Base-by-base conservation (phyloP, 805 yeast species). In the Millerozyma acaciae region DNA sequence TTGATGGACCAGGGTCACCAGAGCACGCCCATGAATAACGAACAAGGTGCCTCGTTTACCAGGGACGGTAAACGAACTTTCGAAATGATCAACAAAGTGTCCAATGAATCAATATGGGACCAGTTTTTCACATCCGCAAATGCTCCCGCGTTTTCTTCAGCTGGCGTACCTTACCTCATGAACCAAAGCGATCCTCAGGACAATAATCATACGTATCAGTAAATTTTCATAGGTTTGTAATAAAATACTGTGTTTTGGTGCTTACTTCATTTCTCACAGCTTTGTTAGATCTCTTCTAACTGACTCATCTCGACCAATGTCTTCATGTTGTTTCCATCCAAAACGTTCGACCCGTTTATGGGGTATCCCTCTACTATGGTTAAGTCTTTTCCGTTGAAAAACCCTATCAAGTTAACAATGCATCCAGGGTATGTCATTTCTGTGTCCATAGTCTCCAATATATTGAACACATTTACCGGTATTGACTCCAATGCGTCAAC, bases 71-170 rank as follows among this genome's bases (percentile, higher is more conserved):
- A 68, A 39, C 61, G 66, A 32, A 70, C 79, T 14, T 76, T 68
- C 48, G 84, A 79, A 45, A 58, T 81, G 62, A 70, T 81, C 39
- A 73, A 70, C 45, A 81, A 75, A 49, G 73, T 78, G 29, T 79
- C 83, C 4, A 70, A 76, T 2, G 86, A 80, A 35, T 65, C 78
- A 16, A 78, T 80, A 21, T 80, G 86, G 84, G 85, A 78, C 33
- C 83, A 77, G 43, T 75, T 75, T 43, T 76, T 78, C 48, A 58
- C 72, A 5, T 37, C 41, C 8, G 20, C 21, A 6, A 15, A 15
- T 7, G 23, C 21, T 10, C 35, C 28, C 16, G 10, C 26, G 25
- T 27, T 22, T 18, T n/a, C n/a, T n/a, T n/a, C n/a, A n/a, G n/a
- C n/a, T n/a, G n/a, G n/a, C n/a, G n/a, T n/a, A n/a, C n/a, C n/a